phyloP scores from a whole-genome alignment of 768 basidiomycete genomes.

The Leccinum ochraceum region DNA sequence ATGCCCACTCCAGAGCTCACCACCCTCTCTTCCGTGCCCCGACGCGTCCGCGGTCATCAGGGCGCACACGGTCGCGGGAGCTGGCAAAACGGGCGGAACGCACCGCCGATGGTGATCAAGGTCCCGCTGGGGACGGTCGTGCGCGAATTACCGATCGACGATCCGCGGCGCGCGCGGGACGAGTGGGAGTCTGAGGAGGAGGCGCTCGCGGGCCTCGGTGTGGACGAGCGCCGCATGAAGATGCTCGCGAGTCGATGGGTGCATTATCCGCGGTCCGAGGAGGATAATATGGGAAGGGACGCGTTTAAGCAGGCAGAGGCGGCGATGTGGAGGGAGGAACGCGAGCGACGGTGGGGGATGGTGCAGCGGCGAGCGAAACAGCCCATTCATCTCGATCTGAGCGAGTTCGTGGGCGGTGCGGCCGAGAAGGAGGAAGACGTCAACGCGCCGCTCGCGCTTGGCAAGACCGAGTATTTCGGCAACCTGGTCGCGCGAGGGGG shows the following conservation, averaged over 20 bases:
- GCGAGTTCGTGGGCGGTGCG: constrained; percentile 44
- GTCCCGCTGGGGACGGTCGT: constrained; percentile 94
- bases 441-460: constrained; percentile 60
- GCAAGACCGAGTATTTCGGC: constrained; percentile 52
- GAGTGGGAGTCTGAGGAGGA: constrained; percentile 78
- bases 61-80: constrained; percentile 81
- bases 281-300: constrained; percentile 61
- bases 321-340: constrained; percentile 58
- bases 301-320: constrained; percentile 74
- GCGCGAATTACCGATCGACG: constrained; percentile 65
- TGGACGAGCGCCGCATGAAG: constrained; percentile 49
- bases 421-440: constrained; percentile 23
- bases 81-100: constrained; percentile 83
- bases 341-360: constrained; percentile 52
- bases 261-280: constrained; percentile 71
- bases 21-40: constrained; percentile 71
- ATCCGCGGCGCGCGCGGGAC: constrained; percentile 62
- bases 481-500: constrained; percentile 79
- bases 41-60: constrained; percentile 62
- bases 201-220: constrained; percentile 46
- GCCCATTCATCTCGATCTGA: constrained; percentile 63
- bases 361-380: constrained; percentile 38
- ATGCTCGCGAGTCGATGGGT: constrained; percentile 73
- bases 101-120: constrained; percentile 67
- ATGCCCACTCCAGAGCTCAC: constrained; percentile 76